Conservation (phyloP, 2,329 filamentous ascomycete genomes). For the Penicillium sp. region DNA sequence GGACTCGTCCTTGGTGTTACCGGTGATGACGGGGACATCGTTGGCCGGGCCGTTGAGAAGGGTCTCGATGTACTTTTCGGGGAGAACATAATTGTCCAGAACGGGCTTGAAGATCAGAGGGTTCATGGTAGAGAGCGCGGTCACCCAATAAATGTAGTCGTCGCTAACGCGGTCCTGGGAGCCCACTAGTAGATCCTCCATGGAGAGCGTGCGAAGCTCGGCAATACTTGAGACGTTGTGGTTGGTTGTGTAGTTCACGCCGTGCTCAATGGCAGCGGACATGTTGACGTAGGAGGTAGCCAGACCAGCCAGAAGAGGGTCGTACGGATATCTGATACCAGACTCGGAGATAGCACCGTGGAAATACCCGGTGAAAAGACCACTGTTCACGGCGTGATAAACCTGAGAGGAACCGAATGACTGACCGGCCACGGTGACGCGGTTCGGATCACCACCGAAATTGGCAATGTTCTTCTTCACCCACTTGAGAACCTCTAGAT, state of each 20-base stretch:
- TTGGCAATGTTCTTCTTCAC: too few relatives aligned
- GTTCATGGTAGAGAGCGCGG: constrained; percentile 27
- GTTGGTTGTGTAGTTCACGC: constrained; percentile 25
- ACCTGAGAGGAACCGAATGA: constrained; percentile 34
- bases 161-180: constrained; percentile 28
- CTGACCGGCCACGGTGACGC: too few relatives aligned
- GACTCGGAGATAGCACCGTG: constrained; percentile 31
- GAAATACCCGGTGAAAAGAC: constrained; percentile 30
- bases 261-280: constrained; percentile 24
- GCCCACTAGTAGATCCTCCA: constrained; percentile 25
- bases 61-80: constrained; percentile 26
- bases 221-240: constrained; percentile 26
- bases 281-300: constrained; percentile 32
- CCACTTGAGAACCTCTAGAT: too few relatives aligned
- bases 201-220: constrained; percentile 24
- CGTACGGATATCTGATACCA: constrained; percentile 32
- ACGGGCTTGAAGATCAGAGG: constrained; percentile 32
- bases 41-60: constrained; percentile 27
- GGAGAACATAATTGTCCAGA: constrained; percentile 27
- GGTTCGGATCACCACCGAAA: too few relatives aligned
- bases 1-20: constrained; percentile 37
- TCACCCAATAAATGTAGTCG: constrained; percentile 29
- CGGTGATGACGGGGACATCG: constrained; percentile 38
- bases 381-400: constrained; percentile 30
- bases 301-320: constrained; percentile 29